Conservation (phyloP, 306 rosid genomes). For the Begonia peltatifolia region DNA sequence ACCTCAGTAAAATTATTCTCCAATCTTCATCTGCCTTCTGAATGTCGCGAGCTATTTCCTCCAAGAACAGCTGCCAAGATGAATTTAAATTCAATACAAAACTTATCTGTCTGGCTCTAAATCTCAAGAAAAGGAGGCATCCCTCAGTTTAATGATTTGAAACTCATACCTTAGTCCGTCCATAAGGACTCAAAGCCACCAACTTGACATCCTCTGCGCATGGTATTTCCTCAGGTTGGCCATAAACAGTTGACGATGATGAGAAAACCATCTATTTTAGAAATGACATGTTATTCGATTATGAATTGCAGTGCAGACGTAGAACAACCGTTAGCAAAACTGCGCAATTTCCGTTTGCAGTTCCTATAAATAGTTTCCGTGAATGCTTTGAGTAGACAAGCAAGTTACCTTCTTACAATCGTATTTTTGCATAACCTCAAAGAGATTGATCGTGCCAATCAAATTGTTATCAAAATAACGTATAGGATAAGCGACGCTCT, state of each 20-base stretch:
- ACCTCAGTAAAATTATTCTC: constrained; percentile 64
- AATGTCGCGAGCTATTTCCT: constrained; percentile 77
- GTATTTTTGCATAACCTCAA: constrained; percentile 63
- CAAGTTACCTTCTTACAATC: constrained; percentile 55
- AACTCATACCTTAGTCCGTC: constrained; percentile 59
- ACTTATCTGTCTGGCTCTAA: no score
- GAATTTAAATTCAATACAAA: neutral
- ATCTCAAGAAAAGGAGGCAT: neutral
- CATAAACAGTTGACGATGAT: constrained; percentile 87
- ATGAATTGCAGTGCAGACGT: no score
- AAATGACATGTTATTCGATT: no score
- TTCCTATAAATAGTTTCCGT: no score
- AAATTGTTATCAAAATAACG: constrained; percentile 63
- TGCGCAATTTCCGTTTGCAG: no score
- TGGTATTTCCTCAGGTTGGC: constrained; percentile 78
- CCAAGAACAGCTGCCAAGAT: constrained; percentile 56
- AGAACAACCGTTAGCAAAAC: no score
- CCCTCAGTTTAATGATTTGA: neutral
- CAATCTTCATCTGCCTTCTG: constrained; percentile 78
- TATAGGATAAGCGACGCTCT: constrained; percentile 60
- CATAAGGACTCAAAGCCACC: constrained; percentile 76
- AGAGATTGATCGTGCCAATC: constrained; percentile 75
- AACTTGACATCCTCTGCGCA: constrained; percentile 65
- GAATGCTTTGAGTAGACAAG: neutral
- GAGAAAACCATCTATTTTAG: constrained; percentile 72